Evolutionary conservation across 768 basidiomycete genomes (phyloP), one percentile per base, ranked within the genome.

Genomic region (Suillus ampliporus): DNA sequence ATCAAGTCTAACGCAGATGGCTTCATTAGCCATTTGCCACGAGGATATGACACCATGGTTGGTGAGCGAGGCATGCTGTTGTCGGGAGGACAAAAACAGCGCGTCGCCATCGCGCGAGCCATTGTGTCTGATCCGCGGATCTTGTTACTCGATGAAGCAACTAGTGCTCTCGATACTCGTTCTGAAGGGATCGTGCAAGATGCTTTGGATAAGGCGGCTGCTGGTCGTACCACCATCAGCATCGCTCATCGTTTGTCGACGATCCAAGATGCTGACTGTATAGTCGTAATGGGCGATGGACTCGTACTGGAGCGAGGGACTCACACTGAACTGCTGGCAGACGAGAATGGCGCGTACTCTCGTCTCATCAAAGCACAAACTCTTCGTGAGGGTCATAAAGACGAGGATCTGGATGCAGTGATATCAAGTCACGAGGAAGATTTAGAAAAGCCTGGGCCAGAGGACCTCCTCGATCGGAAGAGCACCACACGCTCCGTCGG

Each of bases 1-100:
- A 69, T 81, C 68, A 82, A 82, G 67, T 81, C 84, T n/a, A 84
- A 85, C 65, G 83, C 83, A 21, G 81, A 85, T 68, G 78, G 77
- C 13, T 85, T 85, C 68, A 80, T 85, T 65, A 63, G 67, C 40
- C 78, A 78, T 48, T 73, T 85, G 19, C 83, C 83, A 3, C 69
- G 78, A n/a, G 83, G 83, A 4, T 84, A 84, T 65, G 81, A 83
- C 23, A 84, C 83, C 14, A 64, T 81, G 59, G 83, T 84, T 48
- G 83, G 83, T 21, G 82, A 84, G 67, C 74, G 82, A 19, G 83
- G 83, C 2, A 80, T 82, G 73, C 67, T 83, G 37, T 71, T 85
- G 1, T 79, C 77, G 17, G 83, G 83, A 21, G 83, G 83, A 6
- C 83, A 84, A 72, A 84, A 84, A 70, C 76, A 84, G 68, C 80